Evolutionary conservation across 2,329 filamentous ascomycete species (phyloP), one percentile per base, ranked within the genome.

Genomic region (Clonostachys solani): DNA sequence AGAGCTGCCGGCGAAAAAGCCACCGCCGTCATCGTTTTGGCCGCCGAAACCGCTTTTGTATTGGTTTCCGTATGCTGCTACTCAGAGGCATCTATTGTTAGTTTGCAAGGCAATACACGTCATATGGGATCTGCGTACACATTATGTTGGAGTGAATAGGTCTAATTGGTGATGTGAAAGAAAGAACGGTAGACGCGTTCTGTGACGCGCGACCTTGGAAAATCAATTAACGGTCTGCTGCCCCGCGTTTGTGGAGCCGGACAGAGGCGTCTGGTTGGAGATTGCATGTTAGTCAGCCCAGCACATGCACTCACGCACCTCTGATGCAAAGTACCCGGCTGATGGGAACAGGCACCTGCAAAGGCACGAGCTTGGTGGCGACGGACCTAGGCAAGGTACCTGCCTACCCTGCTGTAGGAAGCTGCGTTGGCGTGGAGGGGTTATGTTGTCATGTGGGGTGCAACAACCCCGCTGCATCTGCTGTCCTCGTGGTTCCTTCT

Each of bases 1-100:
- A 6, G 81, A 83, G 50, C 47, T 80, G 48, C 75, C 74, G 50
- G 69, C 74, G 53, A 84, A 69, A 67, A 84, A 86, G 47, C 82
- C 82, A 54, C 82, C 82, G 42, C 75, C 79, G 56, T 81, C 79
- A 60, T 73, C 80, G 53, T 77, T 79, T 56, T 76, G 71, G 50
- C 68, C 75, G 55, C 78, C 77, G 59, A 78, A 80, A 50, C 66
- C 59, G 19, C 64, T 56, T 60, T 67, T 71, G 55, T 65, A 54
- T 63, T 72, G 78, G 54, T 71, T 70, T 50, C 66, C 69, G 68
- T 78, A 80, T 53, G 74, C 73, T 67, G 71, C 68, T 76, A 49
- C 36, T 23, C 3, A 17, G 10, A 15, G 46, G 41, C 42, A n/a
- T 18, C 5, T n/a, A 33, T 44, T 42, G 49, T 54, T 48, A 55